These are phyloP conservation scores for Waltergamsia citrina DNA, from an alignment of 2,329 filamentous ascomycete species.

Conservation along the genomic window DNA sequence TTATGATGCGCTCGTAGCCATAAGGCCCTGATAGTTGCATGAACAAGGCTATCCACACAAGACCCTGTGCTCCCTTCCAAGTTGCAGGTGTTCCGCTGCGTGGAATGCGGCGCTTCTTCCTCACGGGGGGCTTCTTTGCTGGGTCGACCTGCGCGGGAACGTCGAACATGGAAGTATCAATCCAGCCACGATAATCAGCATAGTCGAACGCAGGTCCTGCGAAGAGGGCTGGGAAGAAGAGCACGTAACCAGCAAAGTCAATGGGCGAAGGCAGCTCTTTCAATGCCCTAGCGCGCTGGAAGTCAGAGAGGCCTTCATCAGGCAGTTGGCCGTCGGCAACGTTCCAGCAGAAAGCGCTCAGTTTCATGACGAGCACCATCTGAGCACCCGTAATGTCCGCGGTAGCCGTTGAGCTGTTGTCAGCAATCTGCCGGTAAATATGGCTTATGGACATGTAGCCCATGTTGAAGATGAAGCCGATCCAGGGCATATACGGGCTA, in stretches of 20 bases:
- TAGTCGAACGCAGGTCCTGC: conserved; percentile 92
- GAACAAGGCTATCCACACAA: conserved; percentile 73
- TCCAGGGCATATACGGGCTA: conserved; percentile 95
- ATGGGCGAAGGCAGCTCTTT: conserved; percentile 63
- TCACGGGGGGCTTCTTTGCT: conserved; percentile 72
- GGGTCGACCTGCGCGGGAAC: conserved; percentile 74
- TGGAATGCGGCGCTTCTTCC: conserved; percentile 87
- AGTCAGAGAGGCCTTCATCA: conserved; percentile 70
- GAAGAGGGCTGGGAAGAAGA: conserved; percentile 91
- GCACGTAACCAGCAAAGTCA: conserved; percentile 81
- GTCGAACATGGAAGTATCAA: conserved; percentile 92
- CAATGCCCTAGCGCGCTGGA: conserved; percentile 76
- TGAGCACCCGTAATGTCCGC: conserved; percentile 92
- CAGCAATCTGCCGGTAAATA: conserved; percentile 65
- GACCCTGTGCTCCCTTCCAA: conserved; percentile 62
- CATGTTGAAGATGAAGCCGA: conserved; percentile 91
- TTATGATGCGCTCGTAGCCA: conserved; percentile 51
- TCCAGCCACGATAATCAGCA: conserved; percentile 83
- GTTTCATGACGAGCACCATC: conserved; percentile 98
- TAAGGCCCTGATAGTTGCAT: conserved; percentile 63
- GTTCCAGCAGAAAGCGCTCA: conserved; percentile 96
- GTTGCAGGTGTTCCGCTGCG: conserved; percentile 79
- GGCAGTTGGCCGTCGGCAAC: conserved; percentile 83
- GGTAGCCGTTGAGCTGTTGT: conserved; percentile 51
- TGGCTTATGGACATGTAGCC: conserved; percentile 89